Conservation (phyloP, 179 eudicot species). For the Carnegiea gigantea region DNA sequence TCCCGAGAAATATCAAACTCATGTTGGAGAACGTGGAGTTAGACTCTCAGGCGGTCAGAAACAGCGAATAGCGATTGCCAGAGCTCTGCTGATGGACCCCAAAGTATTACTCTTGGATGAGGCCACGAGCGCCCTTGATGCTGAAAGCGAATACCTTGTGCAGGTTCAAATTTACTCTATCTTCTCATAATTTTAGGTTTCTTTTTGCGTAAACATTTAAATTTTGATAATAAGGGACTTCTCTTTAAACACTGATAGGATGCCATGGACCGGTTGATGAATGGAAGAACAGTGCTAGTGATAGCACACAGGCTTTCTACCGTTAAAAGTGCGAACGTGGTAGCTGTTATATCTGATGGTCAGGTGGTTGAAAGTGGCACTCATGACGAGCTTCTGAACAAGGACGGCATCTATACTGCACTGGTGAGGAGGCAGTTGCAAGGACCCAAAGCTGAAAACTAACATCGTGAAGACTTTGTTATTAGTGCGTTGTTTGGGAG, state of each 20-base stretch:
- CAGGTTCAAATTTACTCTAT: slow-evolving; percentile 46
- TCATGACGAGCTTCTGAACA: slow-evolving; percentile 70
- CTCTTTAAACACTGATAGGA: slow-evolving; percentile 41
- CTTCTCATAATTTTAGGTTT: neutral
- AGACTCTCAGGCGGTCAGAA: slow-evolving; percentile 96
- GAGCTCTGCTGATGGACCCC: slow-evolving; percentile 90
- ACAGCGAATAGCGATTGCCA: slow-evolving; percentile 89
- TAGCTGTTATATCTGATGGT: slow-evolving; percentile 89
- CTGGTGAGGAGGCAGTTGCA: slow-evolving; percentile 83
- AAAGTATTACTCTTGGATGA: slow-evolving; percentile 83
- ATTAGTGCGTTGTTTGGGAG: neutral
- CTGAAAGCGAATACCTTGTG: slow-evolving; percentile 91
- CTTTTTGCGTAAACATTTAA: neutral
- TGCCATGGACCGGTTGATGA: slow-evolving; percentile 94
- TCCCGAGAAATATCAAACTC: slow-evolving; percentile 78
- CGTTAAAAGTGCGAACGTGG: slow-evolving; percentile 77
- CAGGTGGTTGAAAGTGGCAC: slow-evolving; percentile 81
- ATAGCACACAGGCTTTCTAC: slow-evolving; percentile 96
- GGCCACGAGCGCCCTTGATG: slow-evolving; percentile 95
- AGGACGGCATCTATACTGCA: slow-evolving; percentile 74
- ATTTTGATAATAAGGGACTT: neutral
- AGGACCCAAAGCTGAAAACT: slow-evolving; percentile 47
- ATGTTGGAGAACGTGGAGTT: slow-evolving; percentile 90
- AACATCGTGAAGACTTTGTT: neutral
- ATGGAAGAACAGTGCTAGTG: slow-evolving; percentile 84